These are phyloP conservation scores for Trypanosoma lewisi DNA, from an alignment of 208 protist genomes.

Conservation along the genomic window DNA sequence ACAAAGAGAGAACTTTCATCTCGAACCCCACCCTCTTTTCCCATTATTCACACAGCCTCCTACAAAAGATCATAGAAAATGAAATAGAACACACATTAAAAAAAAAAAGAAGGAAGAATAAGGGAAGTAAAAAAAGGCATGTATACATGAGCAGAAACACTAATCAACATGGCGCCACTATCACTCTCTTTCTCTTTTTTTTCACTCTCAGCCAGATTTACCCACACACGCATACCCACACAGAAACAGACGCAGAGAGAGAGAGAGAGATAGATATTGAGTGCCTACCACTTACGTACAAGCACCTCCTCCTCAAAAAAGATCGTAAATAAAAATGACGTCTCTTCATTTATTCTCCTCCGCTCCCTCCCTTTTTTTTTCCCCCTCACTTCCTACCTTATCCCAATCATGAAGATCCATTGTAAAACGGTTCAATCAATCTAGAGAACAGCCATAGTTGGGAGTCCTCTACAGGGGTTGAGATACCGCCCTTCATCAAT, in stretches of 20 bases:
- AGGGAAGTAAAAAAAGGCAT: constrained; percentile 1
- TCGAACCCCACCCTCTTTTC: neutral
- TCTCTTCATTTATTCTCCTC: neutral
- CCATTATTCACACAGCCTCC: neutral
- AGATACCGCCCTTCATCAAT: constrained; percentile 19
- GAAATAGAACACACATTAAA: constrained; percentile 27
- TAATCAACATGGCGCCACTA: too few species aligned
- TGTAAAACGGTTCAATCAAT: constrained; percentile 22
- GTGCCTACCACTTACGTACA: too few species aligned
- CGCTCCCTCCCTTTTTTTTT: neutral
- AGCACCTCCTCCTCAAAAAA: too few species aligned
- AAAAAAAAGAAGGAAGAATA: constrained; percentile 27
- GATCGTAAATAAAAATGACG: too few species aligned
- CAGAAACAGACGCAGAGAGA: too few species aligned
- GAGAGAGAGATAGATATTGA: too few species aligned
- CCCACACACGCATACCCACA: too few species aligned
- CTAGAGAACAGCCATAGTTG: constrained; percentile 26
- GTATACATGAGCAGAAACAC: neutral
- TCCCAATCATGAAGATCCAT: constrained; percentile 1
- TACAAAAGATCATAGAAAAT: constrained; percentile 25
- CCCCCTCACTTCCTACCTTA: neutral
- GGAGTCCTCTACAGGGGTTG: constrained; percentile 23
- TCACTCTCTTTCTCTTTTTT: too few species aligned
- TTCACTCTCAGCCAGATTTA: too few species aligned
- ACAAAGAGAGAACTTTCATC: neutral